Evolutionary conservation across 2,329 filamentous ascomycete species (phyloP), one percentile per base, ranked within the genome.

Genomic region (Basipetospora chlamydospora): DNA sequence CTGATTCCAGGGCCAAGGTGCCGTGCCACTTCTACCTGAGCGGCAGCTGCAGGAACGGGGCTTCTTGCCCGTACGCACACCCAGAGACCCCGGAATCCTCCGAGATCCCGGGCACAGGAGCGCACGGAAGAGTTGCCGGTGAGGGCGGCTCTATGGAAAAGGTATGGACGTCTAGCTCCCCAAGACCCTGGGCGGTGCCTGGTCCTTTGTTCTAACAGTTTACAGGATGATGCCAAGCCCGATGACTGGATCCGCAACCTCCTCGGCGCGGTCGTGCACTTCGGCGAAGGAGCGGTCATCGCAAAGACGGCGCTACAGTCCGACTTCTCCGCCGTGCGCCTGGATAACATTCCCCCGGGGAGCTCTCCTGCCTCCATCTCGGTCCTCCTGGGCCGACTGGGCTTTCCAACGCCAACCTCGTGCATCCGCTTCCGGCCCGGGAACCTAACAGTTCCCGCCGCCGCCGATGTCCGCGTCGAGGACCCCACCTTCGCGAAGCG

Each of bases 281-380:
- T 59, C 11, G 49, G 44, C 7, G 48, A 49, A 11, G 58, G 58
- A 4, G 55, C 51, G 2, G 34, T 34, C 0, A 41, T 58, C 5
- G 22, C 37, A 1, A 52, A 49, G 15, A 39, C 57, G 3, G 45
- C 44, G 4, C 44, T 59, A 6, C 42, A 48, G 3, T 54, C 55
- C 0, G 59, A 62, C 42, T 57, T 54, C 35, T 59, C 57, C 1
- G 49, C 54, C 1, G 46, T 57, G 21, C 54, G 49, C 5, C 47
- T 61, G 29, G 46, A 37, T 16, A 42, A 45, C 6, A 47, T 60
- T 1, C 53, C 53, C 0, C 20, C 1, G 2, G 28, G 33, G 3
- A 50, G 40, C 29, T 44, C 47, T 0, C 35, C 33, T 1, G 29
- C 22, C 1, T 44, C 41, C 2, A 47, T 59, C 2, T 25, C 22